A percentile compares a stretch with the other conserved stretches of the same genome.
Conservation (phyloP, 768 basidiomycete species). For the Kwoniella europaea region DNA sequence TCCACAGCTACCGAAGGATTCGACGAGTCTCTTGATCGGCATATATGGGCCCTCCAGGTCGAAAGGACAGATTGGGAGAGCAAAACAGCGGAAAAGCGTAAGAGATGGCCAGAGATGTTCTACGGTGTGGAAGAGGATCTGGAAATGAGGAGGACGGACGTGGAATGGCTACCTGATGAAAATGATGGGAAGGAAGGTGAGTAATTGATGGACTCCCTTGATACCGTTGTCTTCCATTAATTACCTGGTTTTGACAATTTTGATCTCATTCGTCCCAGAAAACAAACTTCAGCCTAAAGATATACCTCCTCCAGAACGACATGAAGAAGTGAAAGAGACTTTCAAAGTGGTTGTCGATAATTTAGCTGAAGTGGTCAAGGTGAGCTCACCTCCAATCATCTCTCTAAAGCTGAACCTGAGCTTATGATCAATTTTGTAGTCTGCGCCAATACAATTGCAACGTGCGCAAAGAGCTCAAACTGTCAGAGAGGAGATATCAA, state of each 20-base stretch:
- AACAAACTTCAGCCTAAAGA: conserved; percentile 2
- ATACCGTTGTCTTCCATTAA: no score
- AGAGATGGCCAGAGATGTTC: conserved; percentile 67
- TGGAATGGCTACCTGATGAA: conserved; percentile 49
- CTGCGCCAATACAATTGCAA: conserved; percentile 41
- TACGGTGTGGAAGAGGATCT: conserved; percentile 61
- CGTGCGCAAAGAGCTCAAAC: conserved; percentile 49
- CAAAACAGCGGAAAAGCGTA: conserved; percentile 71
- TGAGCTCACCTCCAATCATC: conserved; percentile 15
- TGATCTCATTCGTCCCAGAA: no score
- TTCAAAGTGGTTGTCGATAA: conserved; percentile 41
- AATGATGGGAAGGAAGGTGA: conserved; percentile 33
- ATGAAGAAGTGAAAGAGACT: conserved; percentile 44
- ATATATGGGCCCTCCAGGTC: conserved; percentile 78
- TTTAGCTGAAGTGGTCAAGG: conserved; percentile 36
- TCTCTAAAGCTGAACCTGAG: not conserved
- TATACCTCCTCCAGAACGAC: conserved; percentile 40
- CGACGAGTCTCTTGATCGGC: conserved; percentile 82
- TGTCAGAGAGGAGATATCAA: conserved; percentile 44
- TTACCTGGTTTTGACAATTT: no score
- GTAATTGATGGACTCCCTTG: not conserved
- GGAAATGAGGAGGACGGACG: conserved; percentile 27
- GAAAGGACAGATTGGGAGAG: conserved; percentile 77
- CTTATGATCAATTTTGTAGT: conserved; percentile 22
- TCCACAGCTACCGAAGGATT: conserved; percentile 74